phyloP scores from a whole-genome alignment of 805 yeast genomes.

The Barnettozyma populi region DNA sequence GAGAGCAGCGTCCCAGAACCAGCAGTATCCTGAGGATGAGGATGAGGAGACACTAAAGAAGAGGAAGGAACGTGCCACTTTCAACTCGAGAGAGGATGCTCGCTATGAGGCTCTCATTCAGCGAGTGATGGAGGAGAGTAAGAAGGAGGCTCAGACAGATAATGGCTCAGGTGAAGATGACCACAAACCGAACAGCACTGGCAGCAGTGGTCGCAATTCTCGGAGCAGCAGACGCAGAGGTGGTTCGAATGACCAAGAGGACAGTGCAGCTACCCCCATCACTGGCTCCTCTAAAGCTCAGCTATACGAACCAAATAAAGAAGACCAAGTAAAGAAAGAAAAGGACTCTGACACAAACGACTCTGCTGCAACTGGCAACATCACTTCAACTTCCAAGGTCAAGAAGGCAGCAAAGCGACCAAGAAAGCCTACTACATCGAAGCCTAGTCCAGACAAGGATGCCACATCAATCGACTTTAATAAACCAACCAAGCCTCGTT shows the following conservation, averaged over 20 bases:
- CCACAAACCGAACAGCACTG: slow-evolving; percentile 7
- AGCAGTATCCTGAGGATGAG: slow-evolving; percentile 7
- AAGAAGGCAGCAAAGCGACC: slow-evolving; percentile 12
- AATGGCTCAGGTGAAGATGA: background rate
- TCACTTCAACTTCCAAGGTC: slow-evolving; percentile 2
- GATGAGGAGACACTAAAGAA: slow-evolving; percentile 13
- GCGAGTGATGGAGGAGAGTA: slow-evolving; percentile 36
- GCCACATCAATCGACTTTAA: slow-evolving; percentile 42
- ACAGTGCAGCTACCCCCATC: slow-evolving; percentile 4
- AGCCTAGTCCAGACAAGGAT: slow-evolving; percentile 10
- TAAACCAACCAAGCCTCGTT: slow-evolving; percentile 77
- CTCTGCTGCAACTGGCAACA: slow-evolving; percentile 5
- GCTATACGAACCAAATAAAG: slow-evolving; percentile 1
- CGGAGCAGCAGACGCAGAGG: slow-evolving; percentile 11
- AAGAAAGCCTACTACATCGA: slow-evolving; percentile 9
- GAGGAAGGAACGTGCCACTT: slow-evolving; percentile 34
- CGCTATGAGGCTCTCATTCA: slow-evolving; percentile 38
- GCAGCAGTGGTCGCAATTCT: slow-evolving; percentile 2
- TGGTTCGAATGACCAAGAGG: slow-evolving; percentile 1
- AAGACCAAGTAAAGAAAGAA: background rate
- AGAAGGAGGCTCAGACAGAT: slow-evolving; percentile 29
- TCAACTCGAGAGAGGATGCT: slow-evolving; percentile 37
- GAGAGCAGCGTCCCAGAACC: slow-evolving; percentile 8
- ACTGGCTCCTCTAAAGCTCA: slow-evolving; percentile 1
- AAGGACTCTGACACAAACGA: slow-evolving; percentile 19